phyloP scores from a whole-genome alignment of 805 yeast species.

The Zygosaccharomyces pseudorouxii region DNA sequence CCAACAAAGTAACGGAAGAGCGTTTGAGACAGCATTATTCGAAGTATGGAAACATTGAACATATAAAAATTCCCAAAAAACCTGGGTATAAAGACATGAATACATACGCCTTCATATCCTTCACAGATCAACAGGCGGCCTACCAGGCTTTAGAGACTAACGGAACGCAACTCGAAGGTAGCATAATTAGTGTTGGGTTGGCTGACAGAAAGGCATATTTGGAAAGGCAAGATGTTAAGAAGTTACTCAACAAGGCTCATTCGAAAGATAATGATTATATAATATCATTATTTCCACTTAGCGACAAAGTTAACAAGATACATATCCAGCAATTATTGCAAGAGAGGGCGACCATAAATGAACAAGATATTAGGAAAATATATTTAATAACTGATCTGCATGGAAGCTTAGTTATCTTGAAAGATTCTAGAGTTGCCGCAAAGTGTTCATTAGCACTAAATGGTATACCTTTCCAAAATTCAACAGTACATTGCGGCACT shows the following conservation, averaged over 20 bases:
- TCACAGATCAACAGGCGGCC: slow-evolving; percentile 43
- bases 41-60: slow-evolving; percentile 50
- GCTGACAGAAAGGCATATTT: slow-evolving; percentile 41
- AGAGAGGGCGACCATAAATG: slow-evolving; percentile 9
- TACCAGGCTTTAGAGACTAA: slow-evolving; percentile 43
- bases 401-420: slow-evolving; percentile 50
- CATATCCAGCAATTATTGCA: slow-evolving; percentile 20
- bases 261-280: slow-evolving; percentile 7
- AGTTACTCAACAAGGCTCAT: slow-evolving; percentile 17
- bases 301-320: slow-evolving; percentile 25
- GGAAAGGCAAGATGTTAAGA: slow-evolving; percentile 34
- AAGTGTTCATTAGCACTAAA: slow-evolving; percentile 43
- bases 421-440: slow-evolving; percentile 45
- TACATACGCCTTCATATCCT: slow-evolving; percentile 56
- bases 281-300: slow-evolving; percentile 28
- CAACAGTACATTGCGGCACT: slow-evolving; percentile 33
- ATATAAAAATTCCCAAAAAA: slow-evolving; percentile 34
- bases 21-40: slow-evolving; percentile 41
- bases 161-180: slow-evolving; percentile 40
- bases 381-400: slow-evolving; percentile 43
- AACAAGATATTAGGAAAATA: slow-evolving; percentile 36
- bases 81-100: slow-evolving; percentile 44
- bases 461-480: slow-evolving; percentile 38
- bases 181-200: slow-evolving; percentile 45
- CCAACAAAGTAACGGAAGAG: slow-evolving; percentile 38